A percentile compares a stretch with the other conserved stretches of the same genome.
Evolutionary conservation across 2,329 filamentous ascomycete genomes (phyloP).

Genomic region (Cryphonectria nitschkei): DNA sequence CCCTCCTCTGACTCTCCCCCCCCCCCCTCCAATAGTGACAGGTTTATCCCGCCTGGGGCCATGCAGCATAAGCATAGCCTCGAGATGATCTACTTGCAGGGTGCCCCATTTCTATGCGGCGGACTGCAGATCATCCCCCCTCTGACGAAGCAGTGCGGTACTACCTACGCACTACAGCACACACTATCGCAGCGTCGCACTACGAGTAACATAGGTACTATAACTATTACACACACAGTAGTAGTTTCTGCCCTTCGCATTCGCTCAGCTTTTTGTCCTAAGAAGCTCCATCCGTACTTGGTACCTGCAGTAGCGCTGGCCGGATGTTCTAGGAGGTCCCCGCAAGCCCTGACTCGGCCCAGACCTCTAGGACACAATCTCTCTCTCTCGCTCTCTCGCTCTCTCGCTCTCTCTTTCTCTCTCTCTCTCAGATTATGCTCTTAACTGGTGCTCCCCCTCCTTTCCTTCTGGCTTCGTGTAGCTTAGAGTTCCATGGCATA

Average conservation of each 20-base stretch:
- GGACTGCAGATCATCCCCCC: conserved; percentile 18
- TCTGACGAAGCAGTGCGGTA: background rate
- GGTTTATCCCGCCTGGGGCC: background rate
- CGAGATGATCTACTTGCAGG: background rate
- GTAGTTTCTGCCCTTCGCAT: background rate
- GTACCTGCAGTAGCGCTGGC: conserved; percentile 29
- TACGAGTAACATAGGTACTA: background rate
- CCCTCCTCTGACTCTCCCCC: background rate
- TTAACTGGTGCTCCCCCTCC: background rate
- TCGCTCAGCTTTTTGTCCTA: background rate
- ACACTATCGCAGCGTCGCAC: background rate
- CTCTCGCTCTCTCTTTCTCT: too few relatives aligned
- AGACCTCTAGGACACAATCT: background rate
- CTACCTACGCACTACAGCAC: background rate
- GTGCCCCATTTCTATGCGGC: conserved; percentile 6
- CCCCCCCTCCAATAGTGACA: background rate
- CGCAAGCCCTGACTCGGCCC: conserved; percentile 2
- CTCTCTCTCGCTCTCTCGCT: background rate
- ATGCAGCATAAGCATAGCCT: background rate
- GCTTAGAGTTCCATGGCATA: background rate
- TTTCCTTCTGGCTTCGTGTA: background rate
- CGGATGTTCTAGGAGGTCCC: background rate
- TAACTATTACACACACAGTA: background rate
- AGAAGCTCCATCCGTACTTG: conserved; percentile 23
- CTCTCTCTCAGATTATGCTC: background rate